These are phyloP conservation scores for Boletus vermiculosoides DNA, from an alignment of 768 basidiomycete genomes.

Conservation along the genomic window DNA sequence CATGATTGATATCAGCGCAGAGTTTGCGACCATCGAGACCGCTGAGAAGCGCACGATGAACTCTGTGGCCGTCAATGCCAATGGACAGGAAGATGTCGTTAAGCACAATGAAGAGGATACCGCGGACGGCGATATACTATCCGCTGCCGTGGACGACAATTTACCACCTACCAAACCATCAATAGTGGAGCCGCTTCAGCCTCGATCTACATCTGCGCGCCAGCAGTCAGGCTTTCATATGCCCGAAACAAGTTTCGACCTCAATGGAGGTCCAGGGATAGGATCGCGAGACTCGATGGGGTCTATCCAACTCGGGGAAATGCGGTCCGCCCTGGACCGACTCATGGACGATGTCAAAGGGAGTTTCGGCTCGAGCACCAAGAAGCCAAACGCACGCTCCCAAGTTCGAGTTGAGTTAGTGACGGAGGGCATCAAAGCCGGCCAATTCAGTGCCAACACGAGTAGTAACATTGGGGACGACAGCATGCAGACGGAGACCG, in stretches of 20 bases:
- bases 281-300: conserved; percentile 41
- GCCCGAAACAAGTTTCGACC: conserved; percentile 26
- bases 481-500: conserved; percentile 31
- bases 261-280: conserved; percentile 23
- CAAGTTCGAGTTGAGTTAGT: conserved; percentile 29
- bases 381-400: conserved; percentile 8
- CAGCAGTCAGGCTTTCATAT: conserved; percentile 15
- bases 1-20: conserved; percentile 40
- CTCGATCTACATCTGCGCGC: conserved; percentile 7
- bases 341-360: conserved; percentile 65
- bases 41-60: conserved; percentile 43
- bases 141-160: neutral
- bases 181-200: conserved; percentile 4
- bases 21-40: conserved; percentile 48
- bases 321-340: conserved; percentile 70
- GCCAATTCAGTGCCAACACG: conserved; percentile 34
- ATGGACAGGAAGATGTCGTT: neutral
- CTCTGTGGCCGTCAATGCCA: neutral
- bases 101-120: neutral
- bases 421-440: conserved; percentile 34
- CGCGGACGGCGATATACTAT: neutral
- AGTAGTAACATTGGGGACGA: conserved; percentile 34
- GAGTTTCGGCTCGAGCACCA: conserved; percentile 26
- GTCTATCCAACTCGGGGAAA: conserved; percentile 61
- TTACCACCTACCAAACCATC: neutral